These are phyloP conservation scores for Cyberlindnera xylosilytica DNA, from an alignment of 805 yeast genomes.

Conservation along the genomic window DNA sequence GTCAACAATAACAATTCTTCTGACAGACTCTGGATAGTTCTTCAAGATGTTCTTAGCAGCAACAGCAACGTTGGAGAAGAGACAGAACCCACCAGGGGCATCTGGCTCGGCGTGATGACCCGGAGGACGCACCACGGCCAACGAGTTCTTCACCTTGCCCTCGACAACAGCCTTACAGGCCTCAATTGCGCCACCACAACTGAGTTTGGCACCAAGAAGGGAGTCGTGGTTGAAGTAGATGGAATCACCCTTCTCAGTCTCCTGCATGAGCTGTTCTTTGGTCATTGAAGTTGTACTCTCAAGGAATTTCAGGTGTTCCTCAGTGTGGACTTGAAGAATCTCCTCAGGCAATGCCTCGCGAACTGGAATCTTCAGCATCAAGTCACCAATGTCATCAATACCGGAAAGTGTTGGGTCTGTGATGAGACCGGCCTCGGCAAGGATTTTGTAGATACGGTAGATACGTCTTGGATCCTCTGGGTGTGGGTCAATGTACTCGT, in stretches of 20 bases:
- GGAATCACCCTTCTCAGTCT: conserved; percentile 90
- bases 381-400: conserved; percentile 72
- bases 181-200: conserved; percentile 97
- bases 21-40: conserved; percentile 82
- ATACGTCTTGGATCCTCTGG: conserved; percentile 98
- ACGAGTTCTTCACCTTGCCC: conserved; percentile 83
- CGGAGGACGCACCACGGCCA: conserved; percentile 97
- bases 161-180: conserved; percentile 95
- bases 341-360: conserved; percentile 88
- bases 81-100: conserved; percentile 94
- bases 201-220: conserved; percentile 76
- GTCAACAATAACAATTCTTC: conserved; percentile 79
- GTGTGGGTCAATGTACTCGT: conserved; percentile 95
- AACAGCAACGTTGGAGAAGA: conserved; percentile 94
- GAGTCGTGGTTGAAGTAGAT: conserved; percentile 94
- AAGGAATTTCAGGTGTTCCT: conserved; percentile 72
- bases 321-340: conserved; percentile 80
- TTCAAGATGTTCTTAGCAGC: conserved; percentile 86
- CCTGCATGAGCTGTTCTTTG: conserved; percentile 70
- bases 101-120: conserved; percentile 99
- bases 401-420: conserved; percentile 70
- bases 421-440: conserved; percentile 92
- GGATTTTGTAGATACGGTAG: conserved; percentile 85
- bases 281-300: conserved; percentile 75
- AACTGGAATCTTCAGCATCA: conserved; percentile 86